Evolutionary conservation across 108 stramenopile species (phyloP), one percentile per base, ranked within the genome.

Genomic region (Pseudonitzschia pungens): DNA sequence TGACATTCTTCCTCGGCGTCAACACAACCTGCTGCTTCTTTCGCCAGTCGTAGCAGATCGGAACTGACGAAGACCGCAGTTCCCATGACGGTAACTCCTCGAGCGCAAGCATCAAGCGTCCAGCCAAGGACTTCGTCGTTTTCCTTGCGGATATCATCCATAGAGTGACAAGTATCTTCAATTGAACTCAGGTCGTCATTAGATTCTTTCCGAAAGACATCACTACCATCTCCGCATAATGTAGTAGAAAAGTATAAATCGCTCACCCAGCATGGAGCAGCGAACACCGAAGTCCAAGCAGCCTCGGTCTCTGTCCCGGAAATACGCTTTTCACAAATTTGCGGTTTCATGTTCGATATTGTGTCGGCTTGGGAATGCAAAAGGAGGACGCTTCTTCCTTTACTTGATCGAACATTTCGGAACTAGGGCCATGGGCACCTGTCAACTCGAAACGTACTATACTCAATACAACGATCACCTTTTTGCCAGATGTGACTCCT

Each of bases 31-130:
- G 85, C 83, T n/a, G 83, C 78, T 36, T 77, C 74, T 31, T 79
- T 80, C 5, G 89, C 89, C 14, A 83, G 71, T 52, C 84, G 77
- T 57, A 92, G 65, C 4, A 92, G 75, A 43, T 87, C 92, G 3
- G 81, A 68, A 1, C 87, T 81, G 14, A 92, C 82, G 56, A 89
- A 92, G 5, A 87, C 82, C 27, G 83, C 85, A 52, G 79, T 83
- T 20, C 70, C 81, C 53, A 86, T 80, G 29, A 82, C 77, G 12
- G 75, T 68, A 1, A 83, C 68, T 0, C 81, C 81, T 7, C 89
- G 67, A 20, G 81, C 85, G 15, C 81, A 60, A 18, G 82, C 75
- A 83, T 90, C 89, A 65, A 87, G 60, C 14, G 85, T 80, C 85
- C 85, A 90, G 4, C 89, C 86, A n/a, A 83, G 48, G 28, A 84